Percentiles rank a stretch among this genome's conserved stretches.
Evolutionary conservation across 169 alveolate species (phyloP).

Genomic region (Miamiensis avidus): DNA sequence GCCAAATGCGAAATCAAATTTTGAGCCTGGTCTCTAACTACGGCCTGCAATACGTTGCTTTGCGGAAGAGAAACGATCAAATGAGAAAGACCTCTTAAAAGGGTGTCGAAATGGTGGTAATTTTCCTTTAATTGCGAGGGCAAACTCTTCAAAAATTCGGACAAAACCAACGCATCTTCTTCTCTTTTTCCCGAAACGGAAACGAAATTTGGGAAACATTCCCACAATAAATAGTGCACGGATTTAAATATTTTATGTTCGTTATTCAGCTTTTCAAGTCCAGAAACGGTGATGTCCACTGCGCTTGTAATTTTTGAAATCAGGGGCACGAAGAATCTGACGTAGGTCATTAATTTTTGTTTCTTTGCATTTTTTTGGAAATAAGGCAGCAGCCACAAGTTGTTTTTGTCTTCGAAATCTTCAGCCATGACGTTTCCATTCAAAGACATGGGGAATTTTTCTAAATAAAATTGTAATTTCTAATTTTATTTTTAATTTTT

Average conservation of each 20-base stretch:
- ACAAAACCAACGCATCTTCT: constrained; percentile 1
- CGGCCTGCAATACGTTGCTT: not conserved
- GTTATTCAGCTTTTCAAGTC: not conserved
- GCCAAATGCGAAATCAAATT: not conserved
- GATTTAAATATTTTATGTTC: constrained; percentile 9
- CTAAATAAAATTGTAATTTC: not conserved
- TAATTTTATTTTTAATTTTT: no score
- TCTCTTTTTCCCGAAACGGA: constrained; percentile 8
- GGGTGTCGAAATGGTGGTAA: constrained; percentile 4
- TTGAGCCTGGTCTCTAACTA: not conserved
- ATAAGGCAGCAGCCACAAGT: constrained; percentile 34
- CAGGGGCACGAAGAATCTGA: constrained; percentile 25
- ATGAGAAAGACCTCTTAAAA: constrained; percentile 9
- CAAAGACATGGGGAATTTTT: constrained; percentile 11
- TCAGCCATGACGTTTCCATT: constrained; percentile 25
- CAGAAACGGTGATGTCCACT: constrained; percentile 11
- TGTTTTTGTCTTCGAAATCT: constrained; percentile 41
- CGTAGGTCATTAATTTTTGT: constrained; percentile 24
- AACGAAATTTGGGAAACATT: constrained; percentile 13
- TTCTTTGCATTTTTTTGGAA: constrained; percentile 31
- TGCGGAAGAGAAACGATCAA: not conserved
- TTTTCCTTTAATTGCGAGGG: constrained; percentile 2
- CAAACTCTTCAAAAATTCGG: constrained; percentile 7
- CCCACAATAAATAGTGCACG: constrained; percentile 12
- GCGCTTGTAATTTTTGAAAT: not conserved